These are phyloP conservation scores for Jimgerdemannia flammicorona DNA, from an alignment of 192 early-diverging fungal species.

Conservation along the genomic window DNA sequence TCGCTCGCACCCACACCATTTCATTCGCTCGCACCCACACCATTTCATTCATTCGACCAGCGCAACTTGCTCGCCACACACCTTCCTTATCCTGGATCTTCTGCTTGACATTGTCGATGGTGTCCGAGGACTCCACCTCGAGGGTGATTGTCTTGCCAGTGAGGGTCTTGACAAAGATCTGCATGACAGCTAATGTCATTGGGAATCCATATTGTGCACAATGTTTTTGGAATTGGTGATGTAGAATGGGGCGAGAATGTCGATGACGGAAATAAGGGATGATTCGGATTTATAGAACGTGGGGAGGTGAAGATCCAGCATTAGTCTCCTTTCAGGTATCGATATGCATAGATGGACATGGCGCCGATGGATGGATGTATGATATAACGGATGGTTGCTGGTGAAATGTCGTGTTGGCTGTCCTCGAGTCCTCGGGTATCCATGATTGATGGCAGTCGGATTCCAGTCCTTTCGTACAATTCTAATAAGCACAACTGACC, in stretches of 20 bases:
- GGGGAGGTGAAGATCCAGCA: too few species aligned
- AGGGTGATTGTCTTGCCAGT: slow-evolving; percentile 65
- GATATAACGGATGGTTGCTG: background rate
- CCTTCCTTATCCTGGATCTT: slow-evolving; percentile 60
- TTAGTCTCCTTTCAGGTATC: too few species aligned
- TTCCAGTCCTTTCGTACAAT: too few species aligned
- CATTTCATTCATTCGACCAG: background rate
- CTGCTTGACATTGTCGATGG: slow-evolving; percentile 60
- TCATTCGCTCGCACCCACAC: background rate
- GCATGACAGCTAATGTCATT: slow-evolving; percentile 34
- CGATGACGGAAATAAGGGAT: too few species aligned
- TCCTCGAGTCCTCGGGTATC: background rate
- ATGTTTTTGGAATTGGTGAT: too few species aligned
- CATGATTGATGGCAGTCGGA: background rate
- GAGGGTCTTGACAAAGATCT: slow-evolving; percentile 66
- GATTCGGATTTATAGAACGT: too few species aligned
- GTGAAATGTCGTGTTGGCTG: background rate
- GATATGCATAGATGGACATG: too few species aligned
- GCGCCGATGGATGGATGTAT: background rate
- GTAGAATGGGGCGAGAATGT: too few species aligned
- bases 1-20: background rate
- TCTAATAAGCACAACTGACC: background rate
- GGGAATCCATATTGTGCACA: too few species aligned
- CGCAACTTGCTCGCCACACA: slow-evolving; percentile 5
- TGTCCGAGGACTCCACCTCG: slow-evolving; percentile 61